These are phyloP conservation scores for Phycomyces blakesleeanus DNA, from an alignment of 192 early-diverging fungal genomes.

Conservation along the genomic window DNA sequence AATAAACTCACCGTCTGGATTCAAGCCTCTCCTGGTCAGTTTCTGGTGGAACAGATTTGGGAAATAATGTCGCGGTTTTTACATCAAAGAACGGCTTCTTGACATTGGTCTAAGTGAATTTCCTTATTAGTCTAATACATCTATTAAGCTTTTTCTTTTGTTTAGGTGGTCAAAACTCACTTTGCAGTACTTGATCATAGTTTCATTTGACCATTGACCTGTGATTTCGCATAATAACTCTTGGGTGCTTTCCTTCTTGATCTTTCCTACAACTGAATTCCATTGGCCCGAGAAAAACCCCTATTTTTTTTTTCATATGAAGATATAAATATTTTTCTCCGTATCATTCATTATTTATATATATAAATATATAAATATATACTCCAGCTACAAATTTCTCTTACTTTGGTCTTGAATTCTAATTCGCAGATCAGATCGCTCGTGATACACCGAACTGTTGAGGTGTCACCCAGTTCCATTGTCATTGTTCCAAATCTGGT, in stretches of 20 bases:
- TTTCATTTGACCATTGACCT: conserved; percentile 86
- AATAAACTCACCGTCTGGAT: conserved; percentile 59
- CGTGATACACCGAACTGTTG: conserved; percentile 63
- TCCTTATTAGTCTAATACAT: no score
- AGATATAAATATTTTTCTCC: not conserved
- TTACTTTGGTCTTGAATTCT: conserved; percentile 82
- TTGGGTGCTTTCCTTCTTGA: conserved; percentile 70
- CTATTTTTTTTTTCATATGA: conserved; percentile 22
- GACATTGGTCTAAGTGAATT: conserved; percentile 28
- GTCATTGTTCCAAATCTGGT: conserved; percentile 72
- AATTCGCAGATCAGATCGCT: conserved; percentile 71
- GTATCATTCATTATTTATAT: not conserved
- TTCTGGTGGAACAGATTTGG: conserved; percentile 66
- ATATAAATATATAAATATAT: no score
- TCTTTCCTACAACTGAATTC: conserved; percentile 79
- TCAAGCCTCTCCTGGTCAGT: conserved; percentile 80
- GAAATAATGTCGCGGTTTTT: conserved; percentile 53
- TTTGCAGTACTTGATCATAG: conserved; percentile 45
- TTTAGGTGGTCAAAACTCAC: no score
- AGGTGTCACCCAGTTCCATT: conserved; percentile 81
- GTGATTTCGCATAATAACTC: conserved; percentile 75
- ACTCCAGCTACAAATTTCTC: not conserved
- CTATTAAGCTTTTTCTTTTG: no score
- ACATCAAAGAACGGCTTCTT: conserved; percentile 72
- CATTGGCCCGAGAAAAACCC: conserved; percentile 80